Evolutionary conservation across 148 eudicot genomes (phyloP), one percentile per base, ranked within the genome.

Genomic region (Pouteria glomerata): DNA sequence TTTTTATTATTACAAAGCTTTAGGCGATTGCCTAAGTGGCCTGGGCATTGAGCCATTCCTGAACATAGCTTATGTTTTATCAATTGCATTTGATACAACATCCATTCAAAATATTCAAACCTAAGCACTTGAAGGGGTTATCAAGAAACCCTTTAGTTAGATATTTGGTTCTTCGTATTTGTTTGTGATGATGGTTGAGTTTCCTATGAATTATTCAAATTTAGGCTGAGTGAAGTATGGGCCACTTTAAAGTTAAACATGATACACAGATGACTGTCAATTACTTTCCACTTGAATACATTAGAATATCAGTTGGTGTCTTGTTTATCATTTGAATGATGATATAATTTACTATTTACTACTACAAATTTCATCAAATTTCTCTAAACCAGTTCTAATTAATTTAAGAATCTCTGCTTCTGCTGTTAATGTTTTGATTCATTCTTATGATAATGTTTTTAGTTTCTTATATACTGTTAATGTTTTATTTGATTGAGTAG

Each of bases 41-140:
- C n/a, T n/a, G n/a, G n/a, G n/a, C n/a, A n/a, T n/a, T n/a, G n/a
- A n/a, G n/a, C n/a, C n/a, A n/a, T n/a, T n/a, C n/a, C n/a, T n/a
- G n/a, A n/a, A n/a, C n/a, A n/a, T n/a, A n/a, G n/a, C n/a, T n/a
- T 56, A 0, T 4, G 69, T 71, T 37, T 52, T 62, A 63, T 56
- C 12, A 45, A 33, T 16, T 47, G 58, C 44, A 59, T 70, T 45
- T 39, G 26, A 61, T 55, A 15, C 8, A 37, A 26, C 0, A 51
- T 35, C 48, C 8, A 8, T 44, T 44, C 44, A 39, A 39, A 39
- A 50, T 7, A 44, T 19, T 18, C 2, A 50, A 16, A 50, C n/a
- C 3, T 50, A 19, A 19, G 55, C 55, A 50, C 55, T 50, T 50
- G 21, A 50, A 4, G 34, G n/a, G 34, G 37, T 42, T 35, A 1